Base-by-base conservation (phyloP, 2,329 filamentous ascomycete genomes). In the Aurifilum marmelostoma region DNA sequence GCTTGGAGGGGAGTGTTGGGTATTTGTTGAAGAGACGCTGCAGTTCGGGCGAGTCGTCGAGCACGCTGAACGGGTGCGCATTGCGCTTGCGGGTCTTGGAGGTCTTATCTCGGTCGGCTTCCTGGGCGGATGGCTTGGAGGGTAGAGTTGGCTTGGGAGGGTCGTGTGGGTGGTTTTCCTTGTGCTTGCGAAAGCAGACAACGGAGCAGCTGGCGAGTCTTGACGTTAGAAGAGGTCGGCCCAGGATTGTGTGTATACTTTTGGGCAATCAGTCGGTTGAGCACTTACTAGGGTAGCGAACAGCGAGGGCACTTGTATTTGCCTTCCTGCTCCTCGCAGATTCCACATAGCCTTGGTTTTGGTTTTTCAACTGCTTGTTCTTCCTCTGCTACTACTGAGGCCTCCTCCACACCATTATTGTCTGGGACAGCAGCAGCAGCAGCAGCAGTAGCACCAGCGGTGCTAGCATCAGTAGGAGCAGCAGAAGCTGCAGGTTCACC, bases 301-400 rank as follows among this genome's bases (percentile, higher is more conserved):
- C 88, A 91, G 37, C 82, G 82, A n/a, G 86, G 81, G 71, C 88
- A 91, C 74, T 89, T 90, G 77, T 91, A 91, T 76, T 88, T 90
- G 39, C 81, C 82, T 27, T 83, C 79, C 5, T 81, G 81, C 43
- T 77, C 74, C 37, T 83, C 76, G 75, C 88, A 91, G 41, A 89
- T 80, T 6, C 83, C 82, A 73, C 88, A 90, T 60, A 88, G 78
- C 69, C 78, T 81, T 2, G 72, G 67, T 24, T 69, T 74, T 69
- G 79, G 39, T 27, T 29, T 39, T 50, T 24, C n/a, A 27, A 1
- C 11, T 16, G 41, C 54, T 34, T 56, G 63, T 58, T 71, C 69
- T 34, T 63, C 58, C 24, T 69, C 62, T 8, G 71, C 67, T 9
- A 18, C n/a, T 61, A 4, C 34, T 34, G n/a, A n/a, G n/a, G 62